Evolutionary conservation across 441 rosid genomes (phyloP).

Genomic region (Codiaeum variegatum): DNA sequence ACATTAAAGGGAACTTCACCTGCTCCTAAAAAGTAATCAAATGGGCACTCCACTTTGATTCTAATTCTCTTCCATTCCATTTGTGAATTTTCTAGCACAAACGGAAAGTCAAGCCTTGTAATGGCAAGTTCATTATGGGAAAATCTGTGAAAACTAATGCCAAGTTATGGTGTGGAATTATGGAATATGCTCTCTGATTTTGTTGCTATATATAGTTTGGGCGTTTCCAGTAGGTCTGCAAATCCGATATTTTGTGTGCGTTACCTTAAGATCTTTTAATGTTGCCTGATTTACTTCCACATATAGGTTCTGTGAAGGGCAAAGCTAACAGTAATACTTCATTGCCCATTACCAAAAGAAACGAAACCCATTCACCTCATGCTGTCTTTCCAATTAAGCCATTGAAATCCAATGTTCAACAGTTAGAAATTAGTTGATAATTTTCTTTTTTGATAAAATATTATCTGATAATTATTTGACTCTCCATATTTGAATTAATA

Average conservation of each 20-base stretch:
- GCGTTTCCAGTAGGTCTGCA: neutral
- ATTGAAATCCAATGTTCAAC: too few relatives aligned
- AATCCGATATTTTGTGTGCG: neutral
- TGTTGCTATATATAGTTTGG: neutral
- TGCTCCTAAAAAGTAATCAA: neutral
- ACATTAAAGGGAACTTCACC: constrained; percentile 1
- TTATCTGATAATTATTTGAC: too few relatives aligned
- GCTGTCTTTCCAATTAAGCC: too few relatives aligned
- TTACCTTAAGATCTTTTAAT: neutral
- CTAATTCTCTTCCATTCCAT: neutral
- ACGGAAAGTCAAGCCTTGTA: neutral
- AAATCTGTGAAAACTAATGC: neutral
- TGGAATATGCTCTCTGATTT: neutral
- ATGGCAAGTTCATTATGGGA: neutral
- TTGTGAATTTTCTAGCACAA: neutral
- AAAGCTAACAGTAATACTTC: neutral
- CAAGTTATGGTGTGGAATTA: neutral
- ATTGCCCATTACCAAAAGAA: neutral
- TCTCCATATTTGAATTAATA: too few relatives aligned
- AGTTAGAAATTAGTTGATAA: too few relatives aligned
- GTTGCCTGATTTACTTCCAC: neutral
- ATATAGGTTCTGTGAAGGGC: neutral
- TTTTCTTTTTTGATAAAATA: too few relatives aligned
- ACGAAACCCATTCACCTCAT: too few relatives aligned
- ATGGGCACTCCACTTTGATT: neutral